Percentiles rank a stretch among this genome's conserved stretches.
Conservation (phyloP, 2,329 filamentous ascomycete species). For the Xylariaceae sp. region DNA sequence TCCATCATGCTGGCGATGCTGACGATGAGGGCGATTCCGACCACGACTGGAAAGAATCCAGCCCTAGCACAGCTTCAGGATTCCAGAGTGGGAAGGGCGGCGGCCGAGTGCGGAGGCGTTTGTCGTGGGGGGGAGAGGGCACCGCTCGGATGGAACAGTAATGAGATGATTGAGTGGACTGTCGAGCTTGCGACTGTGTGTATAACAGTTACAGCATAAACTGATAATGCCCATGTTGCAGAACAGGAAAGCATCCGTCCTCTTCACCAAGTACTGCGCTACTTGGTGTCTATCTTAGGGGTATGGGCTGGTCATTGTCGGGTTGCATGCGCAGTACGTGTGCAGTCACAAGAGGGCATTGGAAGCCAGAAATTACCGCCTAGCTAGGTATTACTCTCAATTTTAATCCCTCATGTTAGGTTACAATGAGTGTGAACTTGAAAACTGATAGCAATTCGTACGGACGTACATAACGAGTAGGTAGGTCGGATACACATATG, state of each 20-base stretch:
- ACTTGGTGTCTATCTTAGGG: not conserved
- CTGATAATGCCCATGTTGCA: not conserved
- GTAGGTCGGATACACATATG: too few relatives aligned
- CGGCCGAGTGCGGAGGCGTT: slow-evolving; percentile 22
- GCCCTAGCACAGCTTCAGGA: slow-evolving; percentile 16
- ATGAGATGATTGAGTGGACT: not conserved
- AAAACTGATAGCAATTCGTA: too few relatives aligned
- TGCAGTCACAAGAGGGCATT: too few relatives aligned
- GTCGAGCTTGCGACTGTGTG: not conserved
- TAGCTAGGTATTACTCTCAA: too few relatives aligned
- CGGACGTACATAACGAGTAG: too few relatives aligned
- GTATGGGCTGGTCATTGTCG: not conserved
- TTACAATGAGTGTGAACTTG: too few relatives aligned
- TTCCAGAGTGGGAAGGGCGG: slow-evolving; percentile 21
- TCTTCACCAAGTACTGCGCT: not conserved
- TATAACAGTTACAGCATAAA: not conserved
- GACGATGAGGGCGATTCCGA: slow-evolving; percentile 31
- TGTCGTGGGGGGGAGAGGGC: slow-evolving; percentile 22
- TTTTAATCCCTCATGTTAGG: too few relatives aligned
- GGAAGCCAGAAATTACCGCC: too few relatives aligned
- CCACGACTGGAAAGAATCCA: slow-evolving; percentile 22
- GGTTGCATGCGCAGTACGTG: too few relatives aligned
- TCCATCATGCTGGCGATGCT: slow-evolving; percentile 20
- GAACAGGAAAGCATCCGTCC: not conserved
- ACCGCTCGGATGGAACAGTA: not conserved